Conservation (phyloP, 2,329 filamentous ascomycete genomes). For the Diaporthe humulicola region DNA sequence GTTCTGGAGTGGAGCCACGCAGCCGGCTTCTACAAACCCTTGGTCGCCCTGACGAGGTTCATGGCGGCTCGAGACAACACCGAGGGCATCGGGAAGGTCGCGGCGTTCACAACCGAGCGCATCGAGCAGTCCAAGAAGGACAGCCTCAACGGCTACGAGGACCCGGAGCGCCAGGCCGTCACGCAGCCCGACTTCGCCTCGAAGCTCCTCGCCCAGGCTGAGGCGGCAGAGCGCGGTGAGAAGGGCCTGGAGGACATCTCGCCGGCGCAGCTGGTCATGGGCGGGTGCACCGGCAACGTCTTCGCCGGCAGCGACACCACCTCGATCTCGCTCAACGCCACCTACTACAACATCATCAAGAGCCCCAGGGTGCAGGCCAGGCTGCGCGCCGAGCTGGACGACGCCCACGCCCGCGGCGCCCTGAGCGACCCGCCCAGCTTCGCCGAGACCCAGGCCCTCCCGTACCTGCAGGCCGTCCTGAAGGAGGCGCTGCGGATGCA, state of each 20-base stretch:
- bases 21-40: not conserved
- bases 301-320: slow-evolving; percentile 60
- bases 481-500: slow-evolving; percentile 68
- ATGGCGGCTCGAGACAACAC: not conserved
- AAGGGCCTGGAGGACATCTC: slow-evolving; percentile 43
- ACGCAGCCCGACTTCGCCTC: slow-evolving; percentile 53
- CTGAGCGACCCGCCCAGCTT: slow-evolving; percentile 45
- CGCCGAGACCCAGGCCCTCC: slow-evolving; percentile 55
- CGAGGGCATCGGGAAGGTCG: not conserved
- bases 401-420: slow-evolving; percentile 44
- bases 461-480: slow-evolving; percentile 67
- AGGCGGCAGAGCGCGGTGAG: slow-evolving; percentile 53
- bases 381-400: slow-evolving; percentile 45
- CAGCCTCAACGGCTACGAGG: slow-evolving; percentile 11
- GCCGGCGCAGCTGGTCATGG: not conserved
- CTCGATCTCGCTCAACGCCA: slow-evolving; percentile 58
- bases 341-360: slow-evolving; percentile 59
- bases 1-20: slow-evolving; percentile 38
- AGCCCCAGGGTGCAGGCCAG: slow-evolving; percentile 42
- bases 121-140: slow-evolving; percentile 24
- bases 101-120: not conserved
- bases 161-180: slow-evolving; percentile 14
- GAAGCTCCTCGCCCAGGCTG: slow-evolving; percentile 55
- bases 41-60: not conserved
- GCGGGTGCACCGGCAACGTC: slow-evolving; percentile 49